Evolutionary conservation across 2,329 filamentous ascomycete species (phyloP).

Genomic region (Xylaria hypoxylon): DNA sequence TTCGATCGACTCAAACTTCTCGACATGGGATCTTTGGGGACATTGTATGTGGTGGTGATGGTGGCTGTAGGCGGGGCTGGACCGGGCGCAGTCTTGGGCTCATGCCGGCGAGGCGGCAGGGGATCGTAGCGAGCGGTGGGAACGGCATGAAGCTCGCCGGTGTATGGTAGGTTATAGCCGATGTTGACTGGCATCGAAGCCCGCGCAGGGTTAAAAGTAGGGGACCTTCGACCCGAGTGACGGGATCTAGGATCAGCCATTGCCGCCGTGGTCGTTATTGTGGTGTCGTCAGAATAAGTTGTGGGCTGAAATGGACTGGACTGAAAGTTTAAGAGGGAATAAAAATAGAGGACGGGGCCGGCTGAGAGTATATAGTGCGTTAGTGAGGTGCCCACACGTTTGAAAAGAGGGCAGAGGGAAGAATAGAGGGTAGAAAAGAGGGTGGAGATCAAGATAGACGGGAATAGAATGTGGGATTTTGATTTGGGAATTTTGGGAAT

Average conservation of each 20-base stretch:
- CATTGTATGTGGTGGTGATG: conserved; percentile 68
- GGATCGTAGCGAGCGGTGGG: conserved; percentile 56
- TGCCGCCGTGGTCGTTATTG: conserved; percentile 50
- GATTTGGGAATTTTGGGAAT: conserved; percentile 19
- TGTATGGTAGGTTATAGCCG: conserved; percentile 63
- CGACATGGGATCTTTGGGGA: conserved; percentile 63
- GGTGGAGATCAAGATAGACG: background rate
- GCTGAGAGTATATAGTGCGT: background rate
- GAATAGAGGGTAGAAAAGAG: background rate
- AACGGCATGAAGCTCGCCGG: conserved; percentile 66
- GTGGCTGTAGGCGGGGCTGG: conserved; percentile 55
- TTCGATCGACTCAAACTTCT: conserved; percentile 58
- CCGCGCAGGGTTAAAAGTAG: conserved; percentile 62
- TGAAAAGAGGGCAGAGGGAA: background rate
- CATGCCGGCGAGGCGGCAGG: conserved; percentile 52
- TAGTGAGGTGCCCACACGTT: background rate
- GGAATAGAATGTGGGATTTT: conserved; percentile 23
- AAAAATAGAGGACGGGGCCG: background rate
- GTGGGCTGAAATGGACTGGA: background rate
- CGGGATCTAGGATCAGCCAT: conserved; percentile 64
- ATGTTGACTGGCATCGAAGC: conserved; percentile 65
- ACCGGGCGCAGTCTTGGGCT: conserved; percentile 45
- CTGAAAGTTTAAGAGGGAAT: background rate
- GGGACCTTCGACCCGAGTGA: conserved; percentile 59
- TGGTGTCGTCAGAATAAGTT: conserved; percentile 17